Conservation (phyloP, 2,329 filamentous ascomycete genomes). For the Xylaria sp. region DNA sequence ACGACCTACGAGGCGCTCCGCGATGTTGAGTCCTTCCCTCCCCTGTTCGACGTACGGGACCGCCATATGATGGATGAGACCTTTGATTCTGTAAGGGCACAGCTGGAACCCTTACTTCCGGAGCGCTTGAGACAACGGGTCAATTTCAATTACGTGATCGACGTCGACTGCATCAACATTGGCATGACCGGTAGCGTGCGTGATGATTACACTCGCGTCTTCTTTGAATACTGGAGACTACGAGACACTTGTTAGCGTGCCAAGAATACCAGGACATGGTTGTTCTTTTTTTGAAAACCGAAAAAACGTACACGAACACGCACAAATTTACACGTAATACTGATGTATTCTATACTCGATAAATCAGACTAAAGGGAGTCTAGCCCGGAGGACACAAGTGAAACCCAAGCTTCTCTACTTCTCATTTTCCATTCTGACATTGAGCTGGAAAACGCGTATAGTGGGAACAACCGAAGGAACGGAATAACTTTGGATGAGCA, state of each 20-base stretch:
- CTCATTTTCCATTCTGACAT: not conserved
- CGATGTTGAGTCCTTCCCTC: too few species aligned
- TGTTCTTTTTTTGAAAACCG: too few species aligned
- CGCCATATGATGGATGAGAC: not conserved
- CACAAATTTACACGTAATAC: too few species aligned
- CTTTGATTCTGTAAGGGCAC: not conserved
- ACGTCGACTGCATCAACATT: constrained; percentile 16
- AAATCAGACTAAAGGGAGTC: too few species aligned
- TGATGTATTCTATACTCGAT: too few species aligned
- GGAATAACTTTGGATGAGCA: constrained; percentile 2
- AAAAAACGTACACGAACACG: too few species aligned
- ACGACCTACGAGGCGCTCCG: not conserved
- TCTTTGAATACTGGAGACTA: too few species aligned
- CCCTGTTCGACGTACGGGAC: not conserved
- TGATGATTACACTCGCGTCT: not conserved
- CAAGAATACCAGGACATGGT: too few species aligned
- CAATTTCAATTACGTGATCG: constrained; percentile 9
- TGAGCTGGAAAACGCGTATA: not conserved
- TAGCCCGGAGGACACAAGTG: too few species aligned
- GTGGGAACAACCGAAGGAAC: not conserved
- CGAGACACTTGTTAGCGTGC: too few species aligned
- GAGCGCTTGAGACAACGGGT: not conserved
- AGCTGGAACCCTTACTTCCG: not conserved
- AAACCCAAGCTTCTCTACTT: too few species aligned
- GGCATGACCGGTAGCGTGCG: not conserved